A percentile compares a stretch with the other conserved stretches of the same genome.
phyloP scores from a whole-genome alignment of 1,284 basidiomycete species.

The Ganoderma lucidum region DNA sequence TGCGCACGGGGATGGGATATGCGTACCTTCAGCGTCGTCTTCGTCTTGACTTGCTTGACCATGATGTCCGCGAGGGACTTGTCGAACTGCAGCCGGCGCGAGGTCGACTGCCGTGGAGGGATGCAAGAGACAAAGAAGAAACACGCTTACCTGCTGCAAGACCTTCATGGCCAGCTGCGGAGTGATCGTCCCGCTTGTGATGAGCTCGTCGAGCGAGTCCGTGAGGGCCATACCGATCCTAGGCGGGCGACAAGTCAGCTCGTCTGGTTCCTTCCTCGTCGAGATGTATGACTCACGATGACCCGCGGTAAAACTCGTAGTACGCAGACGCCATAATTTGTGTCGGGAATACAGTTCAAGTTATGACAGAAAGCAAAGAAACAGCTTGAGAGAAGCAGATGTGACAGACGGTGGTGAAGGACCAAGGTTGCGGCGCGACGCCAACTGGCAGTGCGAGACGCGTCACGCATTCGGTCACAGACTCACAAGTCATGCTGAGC shows the following conservation, averaged over 20 bases:
- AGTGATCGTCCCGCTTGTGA: conserved; percentile 96
- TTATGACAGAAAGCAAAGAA: not conserved
- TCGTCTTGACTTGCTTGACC: conserved; percentile 90
- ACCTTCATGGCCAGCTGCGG: conserved; percentile 98
- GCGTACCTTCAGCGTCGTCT: conserved; percentile 88
- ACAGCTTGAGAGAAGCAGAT: not conserved
- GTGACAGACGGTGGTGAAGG: conserved; percentile 6
- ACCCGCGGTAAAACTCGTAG: conserved; percentile 92
- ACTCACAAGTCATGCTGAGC: not conserved
- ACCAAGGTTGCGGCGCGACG: no score
- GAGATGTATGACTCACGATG: conserved; percentile 68
- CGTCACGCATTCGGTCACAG: not conserved
- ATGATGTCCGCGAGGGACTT: conserved; percentile 92
- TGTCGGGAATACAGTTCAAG: not conserved
- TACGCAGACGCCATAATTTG: conserved; percentile 77
- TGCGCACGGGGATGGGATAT: conserved; percentile 4
- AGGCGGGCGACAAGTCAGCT: conserved; percentile 27
- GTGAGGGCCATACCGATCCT: conserved; percentile 98
- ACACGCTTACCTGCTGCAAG: conserved; percentile 83
- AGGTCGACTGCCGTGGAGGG: not conserved
- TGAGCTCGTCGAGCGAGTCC: conserved; percentile 99
- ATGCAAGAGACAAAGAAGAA: not conserved
- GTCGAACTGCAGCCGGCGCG: conserved; percentile 75
- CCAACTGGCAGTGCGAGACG: not conserved
- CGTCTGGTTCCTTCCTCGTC: conserved; percentile 18